A percentile compares a stretch with the other conserved stretches of the same genome.
Conservation (phyloP, 257 asterid genomes). For the Paulownia fortunei region DNA sequence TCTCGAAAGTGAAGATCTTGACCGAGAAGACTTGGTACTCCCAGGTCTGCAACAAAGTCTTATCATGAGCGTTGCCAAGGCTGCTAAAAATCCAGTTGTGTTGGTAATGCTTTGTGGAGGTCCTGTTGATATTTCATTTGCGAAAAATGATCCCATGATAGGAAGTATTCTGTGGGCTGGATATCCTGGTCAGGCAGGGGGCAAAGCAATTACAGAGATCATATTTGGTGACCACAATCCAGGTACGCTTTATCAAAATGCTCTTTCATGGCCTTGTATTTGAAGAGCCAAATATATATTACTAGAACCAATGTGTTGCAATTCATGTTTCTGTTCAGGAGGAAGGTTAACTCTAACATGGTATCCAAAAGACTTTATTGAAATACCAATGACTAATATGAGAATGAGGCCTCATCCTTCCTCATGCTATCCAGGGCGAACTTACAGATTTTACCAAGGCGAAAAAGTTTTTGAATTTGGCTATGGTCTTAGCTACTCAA, state of each 20-base stretch:
- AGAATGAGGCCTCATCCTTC: slow-evolving; percentile 63
- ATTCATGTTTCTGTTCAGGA: slow-evolving; percentile 39
- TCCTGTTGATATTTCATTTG: slow-evolving; percentile 66
- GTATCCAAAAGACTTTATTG: slow-evolving; percentile 67
- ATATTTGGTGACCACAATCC: slow-evolving; percentile 79
- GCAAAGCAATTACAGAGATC: slow-evolving; percentile 63
- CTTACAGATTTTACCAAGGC: slow-evolving; percentile 68
- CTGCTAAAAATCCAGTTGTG: slow-evolving; percentile 58
- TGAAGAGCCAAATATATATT: background rate
- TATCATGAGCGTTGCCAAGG: slow-evolving; percentile 46
- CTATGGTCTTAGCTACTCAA: slow-evolving; percentile 74
- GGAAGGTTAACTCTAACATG: slow-evolving; percentile 72
- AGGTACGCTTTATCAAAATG: slow-evolving; percentile 39
- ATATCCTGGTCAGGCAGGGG: slow-evolving; percentile 84
- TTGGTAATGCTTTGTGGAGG: slow-evolving; percentile 70
- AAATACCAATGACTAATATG: slow-evolving; percentile 71
- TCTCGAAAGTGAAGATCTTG: slow-evolving; percentile 61
- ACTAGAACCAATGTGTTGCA: background rate
- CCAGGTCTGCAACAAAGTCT: slow-evolving; percentile 60
- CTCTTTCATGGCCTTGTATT: background rate
- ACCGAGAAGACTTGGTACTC: slow-evolving; percentile 55
- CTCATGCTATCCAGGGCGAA: slow-evolving; percentile 63
- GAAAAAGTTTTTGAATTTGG: slow-evolving; percentile 65
- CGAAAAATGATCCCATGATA: slow-evolving; percentile 54
- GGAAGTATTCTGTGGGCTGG: slow-evolving; percentile 81